Conservation (phyloP, 176 grass and related monocot genomes). For the Lolium perenne region DNA sequence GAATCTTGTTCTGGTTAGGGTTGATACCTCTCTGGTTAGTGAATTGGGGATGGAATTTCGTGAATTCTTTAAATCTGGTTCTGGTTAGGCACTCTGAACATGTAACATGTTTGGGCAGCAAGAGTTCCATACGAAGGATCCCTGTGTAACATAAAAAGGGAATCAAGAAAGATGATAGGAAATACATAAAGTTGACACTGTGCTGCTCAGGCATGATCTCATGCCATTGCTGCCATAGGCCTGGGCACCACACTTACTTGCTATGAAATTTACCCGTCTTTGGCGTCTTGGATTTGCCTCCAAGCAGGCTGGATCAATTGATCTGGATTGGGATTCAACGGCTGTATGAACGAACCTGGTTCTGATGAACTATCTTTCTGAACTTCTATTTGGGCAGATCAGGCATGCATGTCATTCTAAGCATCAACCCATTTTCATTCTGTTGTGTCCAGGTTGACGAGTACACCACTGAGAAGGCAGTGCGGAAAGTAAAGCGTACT, state of each 20-base stretch:
- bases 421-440: neutral
- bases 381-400: slow-evolving; percentile 12
- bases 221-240: neutral
- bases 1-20: neutral
- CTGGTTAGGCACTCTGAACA: neutral
- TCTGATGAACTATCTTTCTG: neutral
- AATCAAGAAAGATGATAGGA: neutral
- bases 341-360: neutral
- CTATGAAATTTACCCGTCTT: slow-evolving; percentile 9
- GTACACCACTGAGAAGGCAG: slow-evolving; percentile 67
- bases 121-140: neutral
- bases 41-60: neutral
- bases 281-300: neutral
- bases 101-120: neutral
- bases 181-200: neutral
- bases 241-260: neutral
- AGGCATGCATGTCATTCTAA: slow-evolving; percentile 28
- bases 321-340: neutral
- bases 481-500: slow-evolving; percentile 81
- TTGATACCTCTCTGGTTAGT: neutral
- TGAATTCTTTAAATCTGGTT: neutral
- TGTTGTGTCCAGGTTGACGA: slow-evolving; percentile 64
- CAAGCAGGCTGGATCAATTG: neutral
- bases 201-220: neutral
- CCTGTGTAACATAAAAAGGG: neutral